Evolutionary conservation across 202 grass and related monocot species (phyloP).

Genomic region (Brachypodium distachyon): DNA sequence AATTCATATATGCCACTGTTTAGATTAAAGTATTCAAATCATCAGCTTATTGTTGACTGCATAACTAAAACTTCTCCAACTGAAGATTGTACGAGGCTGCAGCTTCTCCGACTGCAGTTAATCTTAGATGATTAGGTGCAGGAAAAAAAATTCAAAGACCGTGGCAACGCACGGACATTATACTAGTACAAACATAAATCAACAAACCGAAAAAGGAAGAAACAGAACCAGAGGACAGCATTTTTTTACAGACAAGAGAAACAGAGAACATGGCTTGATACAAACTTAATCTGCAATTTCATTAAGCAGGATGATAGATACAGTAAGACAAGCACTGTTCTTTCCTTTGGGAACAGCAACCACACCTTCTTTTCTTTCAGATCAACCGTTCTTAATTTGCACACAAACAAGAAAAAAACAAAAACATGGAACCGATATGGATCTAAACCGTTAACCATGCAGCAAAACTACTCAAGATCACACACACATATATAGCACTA

Average conservation of each 20-base stretch:
- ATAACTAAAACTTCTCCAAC: too few species aligned
- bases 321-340: background rate
- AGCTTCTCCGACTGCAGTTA: too few species aligned
- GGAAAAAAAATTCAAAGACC: too few species aligned
- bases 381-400: background rate
- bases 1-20: too few species aligned
- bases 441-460: background rate
- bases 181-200: too few species aligned
- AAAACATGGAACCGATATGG: slow-evolving; percentile 1
- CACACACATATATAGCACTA: background rate
- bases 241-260: background rate
- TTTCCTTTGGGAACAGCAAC: background rate
- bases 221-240: background rate
- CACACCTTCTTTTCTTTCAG: background rate
- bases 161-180: too few species aligned
- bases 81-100: too few species aligned
- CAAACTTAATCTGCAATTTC: slow-evolving; percentile 18
- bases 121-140: too few species aligned
- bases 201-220: too few species aligned
- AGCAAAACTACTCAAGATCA: background rate
- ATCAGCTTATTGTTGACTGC: too few species aligned
- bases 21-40: too few species aligned
- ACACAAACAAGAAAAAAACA: slow-evolving; percentile 9
- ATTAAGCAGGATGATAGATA: slow-evolving; percentile 12
- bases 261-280: background rate